phyloP scores from a whole-genome alignment of 1,284 basidiomycete species.

The Sporisorium sorghi region DNA sequence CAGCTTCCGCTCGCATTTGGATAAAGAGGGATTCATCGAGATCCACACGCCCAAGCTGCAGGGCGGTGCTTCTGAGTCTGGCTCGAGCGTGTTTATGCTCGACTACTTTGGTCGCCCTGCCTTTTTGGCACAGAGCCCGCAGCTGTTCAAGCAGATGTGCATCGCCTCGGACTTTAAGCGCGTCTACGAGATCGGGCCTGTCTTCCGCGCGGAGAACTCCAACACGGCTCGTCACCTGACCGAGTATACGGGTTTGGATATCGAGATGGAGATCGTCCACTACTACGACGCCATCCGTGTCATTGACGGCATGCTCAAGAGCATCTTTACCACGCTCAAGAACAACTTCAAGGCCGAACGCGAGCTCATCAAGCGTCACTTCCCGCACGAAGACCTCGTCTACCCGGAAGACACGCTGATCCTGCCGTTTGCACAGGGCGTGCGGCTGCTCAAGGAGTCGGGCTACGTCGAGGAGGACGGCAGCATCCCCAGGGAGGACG shows the following conservation, averaged over 20 bases:
- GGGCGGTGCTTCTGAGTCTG: constrained; percentile 64
- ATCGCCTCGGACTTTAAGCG: constrained; percentile 63
- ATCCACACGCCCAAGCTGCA: constrained; percentile 67
- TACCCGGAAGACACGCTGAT: constrained; percentile 70
- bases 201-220: constrained; percentile 67
- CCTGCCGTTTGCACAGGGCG: constrained; percentile 86
- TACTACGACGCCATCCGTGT: constrained; percentile 65
- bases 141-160: constrained; percentile 68
- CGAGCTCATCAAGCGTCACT: constrained; percentile 56
- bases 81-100: constrained; percentile 63
- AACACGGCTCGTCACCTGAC: constrained; percentile 66
- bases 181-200: constrained; percentile 67
- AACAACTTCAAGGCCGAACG: constrained; percentile 48
- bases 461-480: constrained; percentile 65
- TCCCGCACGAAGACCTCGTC: constrained; percentile 61
- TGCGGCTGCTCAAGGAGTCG: constrained; percentile 75
- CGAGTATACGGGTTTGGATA: constrained; percentile 66
- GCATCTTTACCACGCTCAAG: constrained; percentile 56
- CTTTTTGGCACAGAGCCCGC: constrained; percentile 64
- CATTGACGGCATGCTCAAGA: constrained; percentile 66
- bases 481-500: constrained; percentile 56
- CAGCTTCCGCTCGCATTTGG: constrained; percentile 61
- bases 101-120: constrained; percentile 67
- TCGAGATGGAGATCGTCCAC: constrained; percentile 66
- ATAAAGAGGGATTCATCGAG: constrained; percentile 57